Evolutionary conservation across 495 filamentous ascomycete genomes (phyloP).

Genomic region (Daldinia grandis): DNA sequence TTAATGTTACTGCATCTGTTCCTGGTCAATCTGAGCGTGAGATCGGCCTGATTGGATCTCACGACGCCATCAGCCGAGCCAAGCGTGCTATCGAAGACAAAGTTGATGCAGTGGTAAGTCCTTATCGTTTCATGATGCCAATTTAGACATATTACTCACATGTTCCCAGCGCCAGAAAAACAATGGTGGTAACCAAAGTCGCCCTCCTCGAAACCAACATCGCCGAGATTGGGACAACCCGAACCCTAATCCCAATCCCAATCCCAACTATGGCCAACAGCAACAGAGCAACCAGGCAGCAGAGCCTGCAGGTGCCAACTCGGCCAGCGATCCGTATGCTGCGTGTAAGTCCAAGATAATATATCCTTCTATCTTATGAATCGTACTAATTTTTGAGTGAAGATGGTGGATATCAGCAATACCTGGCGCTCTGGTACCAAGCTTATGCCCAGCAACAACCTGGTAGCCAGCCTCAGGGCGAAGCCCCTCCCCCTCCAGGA

Average conservation of each 20-base stretch:
- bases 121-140: constrained; percentile 10
- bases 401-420: constrained; percentile 71
- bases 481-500: constrained; percentile 38
- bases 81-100: constrained; percentile 85
- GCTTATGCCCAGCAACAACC: constrained; percentile 55
- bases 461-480: constrained; percentile 34
- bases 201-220: constrained; percentile 52
- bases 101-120: constrained; percentile 80
- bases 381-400: constrained; percentile 14
- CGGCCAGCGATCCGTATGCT: constrained; percentile 65
- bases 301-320: constrained; percentile 40
- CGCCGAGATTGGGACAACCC: constrained; percentile 55
- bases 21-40: constrained; percentile 76
- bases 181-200: constrained; percentile 55
- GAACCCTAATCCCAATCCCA: constrained; percentile 48
- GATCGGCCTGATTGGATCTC: constrained; percentile 78
- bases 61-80: constrained; percentile 74
- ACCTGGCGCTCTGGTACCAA: constrained; percentile 71
- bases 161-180: constrained; percentile 60
- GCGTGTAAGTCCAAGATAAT: constrained; percentile 54
- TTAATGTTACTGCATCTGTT: constrained; percentile 81
- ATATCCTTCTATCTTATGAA: neutral
- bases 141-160: constrained; percentile 39
- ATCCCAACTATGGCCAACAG: constrained; percentile 47
- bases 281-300: constrained; percentile 39